phyloP scores from a whole-genome alignment of 2,329 filamentous ascomycete genomes.

The Clarireedia hainanense region DNA sequence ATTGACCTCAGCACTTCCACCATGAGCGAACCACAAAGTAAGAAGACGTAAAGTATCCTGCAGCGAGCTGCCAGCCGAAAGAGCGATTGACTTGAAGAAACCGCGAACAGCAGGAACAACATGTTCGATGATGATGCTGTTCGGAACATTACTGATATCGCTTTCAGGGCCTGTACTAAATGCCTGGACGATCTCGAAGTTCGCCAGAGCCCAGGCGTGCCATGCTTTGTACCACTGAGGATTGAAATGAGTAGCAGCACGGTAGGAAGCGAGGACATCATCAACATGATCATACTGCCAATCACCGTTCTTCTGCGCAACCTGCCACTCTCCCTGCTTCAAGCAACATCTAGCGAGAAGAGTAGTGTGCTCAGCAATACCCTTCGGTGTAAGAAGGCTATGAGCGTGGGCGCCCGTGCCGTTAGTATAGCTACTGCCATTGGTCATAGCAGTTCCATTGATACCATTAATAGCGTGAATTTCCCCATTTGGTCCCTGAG shows the following conservation, averaged over 20 bases:
- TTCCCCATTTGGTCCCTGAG: conserved; percentile 24
- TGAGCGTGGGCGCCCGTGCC: conserved; percentile 33
- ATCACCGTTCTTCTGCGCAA: conserved; percentile 73
- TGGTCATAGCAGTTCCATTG: conserved; percentile 35
- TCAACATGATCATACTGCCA: conserved; percentile 83
- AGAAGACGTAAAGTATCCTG: conserved; percentile 90
- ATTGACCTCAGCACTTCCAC: conserved; percentile 82
- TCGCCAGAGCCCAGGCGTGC: conserved; percentile 97
- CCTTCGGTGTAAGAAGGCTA: conserved; percentile 30
- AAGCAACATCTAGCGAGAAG: conserved; percentile 93
- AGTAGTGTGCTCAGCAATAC: conserved; percentile 52
- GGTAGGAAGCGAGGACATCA: conserved; percentile 86
- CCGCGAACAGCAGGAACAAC: conserved; percentile 91
- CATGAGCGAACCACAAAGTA: conserved; percentile 94
- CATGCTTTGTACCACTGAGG: conserved; percentile 97
- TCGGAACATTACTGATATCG: conserved; percentile 39
- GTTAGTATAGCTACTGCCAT: conserved; percentile 32
- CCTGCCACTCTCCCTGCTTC: conserved; percentile 94
- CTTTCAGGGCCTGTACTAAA: conserved; percentile 37
- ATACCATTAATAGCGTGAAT: conserved; percentile 26
- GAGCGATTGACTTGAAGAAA: conserved; percentile 94
- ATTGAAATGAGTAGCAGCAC: conserved; percentile 87
- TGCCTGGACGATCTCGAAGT: conserved; percentile 93
- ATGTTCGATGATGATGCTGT: conserved; percentile 69
- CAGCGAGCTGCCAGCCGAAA: conserved; percentile 85